phyloP scores from a whole-genome alignment of 2,329 filamentous ascomycete species.

The Curvularia verruculosa region DNA sequence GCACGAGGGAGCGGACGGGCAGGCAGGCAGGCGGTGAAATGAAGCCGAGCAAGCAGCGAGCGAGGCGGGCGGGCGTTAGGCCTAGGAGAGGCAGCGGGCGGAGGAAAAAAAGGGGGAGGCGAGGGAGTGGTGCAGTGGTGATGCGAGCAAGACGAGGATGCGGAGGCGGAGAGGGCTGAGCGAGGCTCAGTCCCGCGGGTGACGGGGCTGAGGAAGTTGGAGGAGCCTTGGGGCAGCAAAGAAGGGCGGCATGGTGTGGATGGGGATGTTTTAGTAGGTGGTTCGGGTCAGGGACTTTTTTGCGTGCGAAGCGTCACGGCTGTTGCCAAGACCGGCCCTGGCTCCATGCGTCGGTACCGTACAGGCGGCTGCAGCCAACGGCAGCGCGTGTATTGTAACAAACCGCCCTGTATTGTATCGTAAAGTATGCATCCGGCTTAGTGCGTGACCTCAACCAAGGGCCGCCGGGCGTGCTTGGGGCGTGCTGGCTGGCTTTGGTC shows the following conservation, averaged over 20 bases:
- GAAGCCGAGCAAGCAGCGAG: constrained; percentile 37
- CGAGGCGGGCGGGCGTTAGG: neutral
- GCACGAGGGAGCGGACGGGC: constrained; percentile 21
- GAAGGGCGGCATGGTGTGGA: constrained; percentile 49
- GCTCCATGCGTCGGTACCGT: no score
- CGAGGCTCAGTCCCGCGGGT: constrained; percentile 56
- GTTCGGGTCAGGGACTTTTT: constrained; percentile 39
- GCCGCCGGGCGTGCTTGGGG: no score
- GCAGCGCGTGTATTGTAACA: no score
- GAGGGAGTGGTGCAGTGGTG: constrained; percentile 20
- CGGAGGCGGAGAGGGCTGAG: constrained; percentile 29
- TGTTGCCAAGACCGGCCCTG: constrained; percentile 25
- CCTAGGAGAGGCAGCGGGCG: constrained; percentile 1
- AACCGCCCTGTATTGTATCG: no score
- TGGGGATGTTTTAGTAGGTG: constrained; percentile 45
- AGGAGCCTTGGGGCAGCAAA: constrained; percentile 51
- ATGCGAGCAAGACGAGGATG: no score
- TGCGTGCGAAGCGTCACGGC: constrained; percentile 34
- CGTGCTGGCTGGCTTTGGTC: no score
- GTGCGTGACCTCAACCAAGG: no score
- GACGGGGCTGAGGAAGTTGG: constrained; percentile 56
- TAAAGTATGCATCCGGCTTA: no score
- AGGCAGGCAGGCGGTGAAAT: constrained; percentile 32
- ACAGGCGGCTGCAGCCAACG: no score
- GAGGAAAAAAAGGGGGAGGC: constrained; percentile 2